Evolutionary conservation across 1,284 basidiomycete species (phyloP).

Genomic region (Taiwanofungus camphoratus): DNA sequence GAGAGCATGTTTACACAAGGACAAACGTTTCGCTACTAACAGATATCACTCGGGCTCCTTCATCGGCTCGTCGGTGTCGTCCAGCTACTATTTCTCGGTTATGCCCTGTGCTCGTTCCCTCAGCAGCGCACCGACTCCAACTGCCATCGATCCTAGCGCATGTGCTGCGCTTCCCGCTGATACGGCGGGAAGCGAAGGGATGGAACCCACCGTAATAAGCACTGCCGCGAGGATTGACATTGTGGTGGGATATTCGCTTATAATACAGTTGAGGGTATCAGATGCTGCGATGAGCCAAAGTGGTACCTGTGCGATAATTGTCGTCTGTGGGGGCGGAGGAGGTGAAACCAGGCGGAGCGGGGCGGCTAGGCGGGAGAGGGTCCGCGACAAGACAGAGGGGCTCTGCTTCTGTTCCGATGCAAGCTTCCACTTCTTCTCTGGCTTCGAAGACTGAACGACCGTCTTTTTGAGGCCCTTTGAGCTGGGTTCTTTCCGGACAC

Average conservation of each 20-base stretch:
- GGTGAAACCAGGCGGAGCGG: conserved; percentile 10
- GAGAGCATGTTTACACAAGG: too few species aligned
- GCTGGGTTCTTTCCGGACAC: too few species aligned
- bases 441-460: conserved; percentile 2
- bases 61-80: background rate
- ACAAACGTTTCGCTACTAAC: too few species aligned
- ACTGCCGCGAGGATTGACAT: conserved; percentile 67
- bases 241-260: conserved; percentile 58
- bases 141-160: conserved; percentile 61
- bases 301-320: conserved; percentile 51
- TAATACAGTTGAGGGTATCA: conserved; percentile 60
- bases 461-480: too few species aligned
- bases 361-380: background rate
- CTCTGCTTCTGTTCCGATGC: background rate
- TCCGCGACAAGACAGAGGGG: too few species aligned
- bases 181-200: conserved; percentile 59
- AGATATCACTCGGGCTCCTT: background rate
- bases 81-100: background rate
- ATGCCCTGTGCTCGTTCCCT: conserved; percentile 3
- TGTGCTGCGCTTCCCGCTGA: conserved; percentile 55
- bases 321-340: conserved; percentile 33
- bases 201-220: conserved; percentile 63
- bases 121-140: conserved; percentile 50
- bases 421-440: conserved; percentile 4
- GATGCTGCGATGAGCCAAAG: conserved; percentile 67